Base-by-base conservation (phyloP, 2,329 filamentous ascomycete genomes). In the Aspergillus aculeatus region DNA sequence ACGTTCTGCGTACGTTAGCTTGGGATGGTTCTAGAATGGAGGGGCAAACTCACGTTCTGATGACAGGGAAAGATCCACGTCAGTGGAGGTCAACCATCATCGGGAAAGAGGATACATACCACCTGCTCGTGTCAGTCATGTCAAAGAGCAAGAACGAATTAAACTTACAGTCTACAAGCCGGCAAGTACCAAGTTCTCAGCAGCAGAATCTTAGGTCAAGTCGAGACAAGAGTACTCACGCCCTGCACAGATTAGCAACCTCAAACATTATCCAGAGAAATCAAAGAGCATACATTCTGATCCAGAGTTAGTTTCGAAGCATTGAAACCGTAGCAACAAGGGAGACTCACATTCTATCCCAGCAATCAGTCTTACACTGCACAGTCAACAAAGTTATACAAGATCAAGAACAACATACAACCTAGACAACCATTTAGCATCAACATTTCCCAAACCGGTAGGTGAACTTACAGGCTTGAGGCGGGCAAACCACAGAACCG, bases 81-180 rank as follows among this genome's bases (percentile, higher is more conserved):
- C 23, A 61, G 52, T 61, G 56, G 59, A 57, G 14, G 51, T 50
- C 11, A 48, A 14, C 23, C 41, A 38, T 16, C 47, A 16, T 38
- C 31, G 19, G 24, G 38, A 9, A 23, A 53, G 35, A 7, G 29
- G 19, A 41, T 47, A 62, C 60, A 50, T 62, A 62, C 60, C 57
- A 62, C 60, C 60, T 62, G 35, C 24, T 16, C n/a, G 47, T 24
- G 60, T 62, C 47, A 62, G 60, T n/a, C 12, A 57, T 5, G 29
- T 47, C 29, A 48, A 32, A 29, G 6, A 23, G 26, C 35, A 14
- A 50, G 7, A 4, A 23, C 6, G 10, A 26, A 54, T 52, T 3
- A 9, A 19, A 62, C 60, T 49, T 51, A 60, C 60, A 56, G 60
- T 62, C 60, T 62, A 26, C n/a, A 50, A 31, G 11, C 12, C 48